A percentile compares a stretch with the other conserved stretches of the same genome.
phyloP scores from a whole-genome alignment of 805 yeast species.

The Candida germanica region DNA sequence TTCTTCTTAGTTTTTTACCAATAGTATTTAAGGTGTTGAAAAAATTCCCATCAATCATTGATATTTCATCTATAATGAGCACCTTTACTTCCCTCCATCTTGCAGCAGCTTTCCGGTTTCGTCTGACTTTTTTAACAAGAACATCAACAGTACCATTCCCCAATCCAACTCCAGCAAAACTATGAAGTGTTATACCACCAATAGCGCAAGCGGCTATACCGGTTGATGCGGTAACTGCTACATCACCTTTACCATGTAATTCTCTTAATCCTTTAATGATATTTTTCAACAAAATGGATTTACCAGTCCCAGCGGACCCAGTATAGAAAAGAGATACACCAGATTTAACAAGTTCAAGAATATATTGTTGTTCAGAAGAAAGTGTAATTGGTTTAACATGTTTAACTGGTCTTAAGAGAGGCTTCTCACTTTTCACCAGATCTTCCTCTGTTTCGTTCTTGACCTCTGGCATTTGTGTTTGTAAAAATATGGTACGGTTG shows the following conservation, averaged over 20 bases:
- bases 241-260: conserved; percentile 46
- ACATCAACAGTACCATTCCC: conserved; percentile 52
- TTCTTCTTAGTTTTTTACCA: conserved; percentile 50
- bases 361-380: conserved; percentile 58
- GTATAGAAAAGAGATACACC: conserved; percentile 83
- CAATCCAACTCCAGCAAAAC: conserved; percentile 75
- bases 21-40: conserved; percentile 62
- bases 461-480: conserved; percentile 11
- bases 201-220: conserved; percentile 82
- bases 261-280: conserved; percentile 52
- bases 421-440: neutral
- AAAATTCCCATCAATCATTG: conserved; percentile 73
- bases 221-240: conserved; percentile 81
- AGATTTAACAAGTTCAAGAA: conserved; percentile 59
- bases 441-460: neutral
- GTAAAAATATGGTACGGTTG: conserved; percentile 10
- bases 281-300: conserved; percentile 75
- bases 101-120: conserved; percentile 45
- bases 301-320: conserved; percentile 99
- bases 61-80: conserved; percentile 71
- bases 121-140: conserved; percentile 50
- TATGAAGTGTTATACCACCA: conserved; percentile 75
- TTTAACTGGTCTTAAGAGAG: conserved; percentile 15
- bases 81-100: conserved; percentile 61
- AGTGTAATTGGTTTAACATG: conserved; percentile 35